These are phyloP conservation scores for Dryas octopetala DNA, from an alignment of 306 rosid genomes.

Conservation along the genomic window DNA sequence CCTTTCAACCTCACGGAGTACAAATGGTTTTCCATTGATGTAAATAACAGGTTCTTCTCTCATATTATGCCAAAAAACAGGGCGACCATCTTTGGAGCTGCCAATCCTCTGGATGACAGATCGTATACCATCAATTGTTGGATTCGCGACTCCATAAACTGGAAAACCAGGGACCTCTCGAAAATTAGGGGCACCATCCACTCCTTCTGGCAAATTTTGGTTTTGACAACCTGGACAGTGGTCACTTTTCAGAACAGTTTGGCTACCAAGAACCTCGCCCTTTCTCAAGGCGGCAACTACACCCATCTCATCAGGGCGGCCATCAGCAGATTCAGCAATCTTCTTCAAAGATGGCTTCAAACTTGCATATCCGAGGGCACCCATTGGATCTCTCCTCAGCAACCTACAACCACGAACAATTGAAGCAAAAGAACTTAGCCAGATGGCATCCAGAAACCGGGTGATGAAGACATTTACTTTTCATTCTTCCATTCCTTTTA, in stretches of 20 bases:
- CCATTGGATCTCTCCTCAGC: slow-evolving; percentile 92
- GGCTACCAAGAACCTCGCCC: slow-evolving; percentile 94
- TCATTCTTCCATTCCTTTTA: no score
- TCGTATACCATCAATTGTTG: slow-evolving; percentile 84
- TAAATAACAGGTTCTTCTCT: slow-evolving; percentile 95
- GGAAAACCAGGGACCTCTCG: slow-evolving; percentile 91
- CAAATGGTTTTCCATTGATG: slow-evolving; percentile 92
- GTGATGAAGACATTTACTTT: no score
- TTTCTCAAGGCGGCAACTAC: slow-evolving; percentile 82
- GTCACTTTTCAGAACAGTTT: slow-evolving; percentile 87
- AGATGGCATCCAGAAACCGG: slow-evolving; percentile 3
- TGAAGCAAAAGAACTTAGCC: slow-evolving; percentile 16
- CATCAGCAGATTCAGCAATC: slow-evolving; percentile 70
- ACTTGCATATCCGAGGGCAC: slow-evolving; percentile 88
- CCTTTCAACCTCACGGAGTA: slow-evolving; percentile 92
- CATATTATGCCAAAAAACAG: slow-evolving; percentile 93
- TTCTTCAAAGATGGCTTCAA: slow-evolving; percentile 64
- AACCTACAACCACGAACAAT: slow-evolving; percentile 49
- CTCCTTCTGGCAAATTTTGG: slow-evolving; percentile 65
- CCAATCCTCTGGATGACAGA: slow-evolving; percentile 74
- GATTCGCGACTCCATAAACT: slow-evolving; percentile 95
- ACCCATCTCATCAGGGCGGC: slow-evolving; percentile 82
- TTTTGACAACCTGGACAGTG: slow-evolving; percentile 88
- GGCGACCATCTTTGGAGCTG: slow-evolving; percentile 56
- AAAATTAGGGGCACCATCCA: slow-evolving; percentile 93